Conservation (phyloP, 306 rosid genomes). For the Cucurbita maxima region DNA sequence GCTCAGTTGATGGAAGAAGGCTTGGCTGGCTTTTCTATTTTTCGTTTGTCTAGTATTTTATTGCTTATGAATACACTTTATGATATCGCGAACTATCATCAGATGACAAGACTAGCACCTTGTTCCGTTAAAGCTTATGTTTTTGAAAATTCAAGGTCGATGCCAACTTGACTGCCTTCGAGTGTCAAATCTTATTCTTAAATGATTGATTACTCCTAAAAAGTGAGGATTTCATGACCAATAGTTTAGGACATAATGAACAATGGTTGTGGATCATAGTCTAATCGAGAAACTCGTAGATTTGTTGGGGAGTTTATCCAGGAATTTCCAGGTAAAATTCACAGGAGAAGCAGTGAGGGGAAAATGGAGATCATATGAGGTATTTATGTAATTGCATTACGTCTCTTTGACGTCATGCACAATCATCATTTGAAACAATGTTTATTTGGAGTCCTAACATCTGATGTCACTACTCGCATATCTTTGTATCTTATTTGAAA, state of each 20-base stretch:
- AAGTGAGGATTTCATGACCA: not conserved
- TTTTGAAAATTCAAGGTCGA: not conserved
- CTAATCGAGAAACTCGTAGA: not conserved
- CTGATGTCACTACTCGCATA: not conserved
- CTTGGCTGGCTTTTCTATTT: slow-evolving; percentile 25
- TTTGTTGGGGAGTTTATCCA: too few relatives aligned
- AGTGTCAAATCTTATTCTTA: not conserved
- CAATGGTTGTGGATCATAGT: not conserved
- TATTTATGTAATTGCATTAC: not conserved
- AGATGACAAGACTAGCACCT: not conserved
- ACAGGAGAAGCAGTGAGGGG: not conserved
- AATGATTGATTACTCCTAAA: not conserved
- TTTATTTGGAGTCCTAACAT: not conserved
- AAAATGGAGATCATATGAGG: not conserved
- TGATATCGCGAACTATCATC: not conserved
- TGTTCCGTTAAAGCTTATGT: not conserved
- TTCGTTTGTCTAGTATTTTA: slow-evolving; percentile 9
- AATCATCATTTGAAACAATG: not conserved
- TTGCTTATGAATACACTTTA: not conserved
- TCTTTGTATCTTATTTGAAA: not conserved
- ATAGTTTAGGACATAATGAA: too few relatives aligned
- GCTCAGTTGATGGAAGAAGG: slow-evolving; percentile 29
- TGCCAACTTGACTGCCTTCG: not conserved
- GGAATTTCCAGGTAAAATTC: not conserved
- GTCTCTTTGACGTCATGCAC: not conserved